Conservation (phyloP, 1,284 basidiomycete species). For the Megacollybia platyphylla region DNA sequence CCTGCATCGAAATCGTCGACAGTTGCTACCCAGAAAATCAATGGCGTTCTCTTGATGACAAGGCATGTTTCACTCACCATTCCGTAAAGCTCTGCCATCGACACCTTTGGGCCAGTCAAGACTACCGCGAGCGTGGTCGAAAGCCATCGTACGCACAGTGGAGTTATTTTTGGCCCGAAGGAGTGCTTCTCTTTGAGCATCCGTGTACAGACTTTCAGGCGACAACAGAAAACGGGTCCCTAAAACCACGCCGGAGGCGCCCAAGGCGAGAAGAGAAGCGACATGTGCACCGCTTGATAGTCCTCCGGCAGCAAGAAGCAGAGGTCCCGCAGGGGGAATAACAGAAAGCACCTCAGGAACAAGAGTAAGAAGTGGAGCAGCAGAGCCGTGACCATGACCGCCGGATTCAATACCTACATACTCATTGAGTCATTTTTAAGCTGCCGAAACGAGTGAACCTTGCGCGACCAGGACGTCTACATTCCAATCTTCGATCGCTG, state of each 20-base stretch:
- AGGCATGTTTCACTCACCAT: constrained; percentile 21
- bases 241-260: constrained; percentile 51
- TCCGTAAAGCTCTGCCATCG: constrained; percentile 49
- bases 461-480: constrained; percentile 66
- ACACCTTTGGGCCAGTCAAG: constrained; percentile 56
- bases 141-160: constrained; percentile 53
- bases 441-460: constrained; percentile 27
- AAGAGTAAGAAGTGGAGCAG: constrained; percentile 46
- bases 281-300: constrained; percentile 45
- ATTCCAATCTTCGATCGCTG: constrained; percentile 47
- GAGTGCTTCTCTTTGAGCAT: constrained; percentile 42
- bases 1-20: constrained; percentile 47
- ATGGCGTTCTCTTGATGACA: constrained; percentile 1
- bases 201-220: constrained; percentile 48
- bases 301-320: constrained; percentile 54
- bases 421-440: neutral
- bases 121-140: constrained; percentile 48
- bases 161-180: constrained; percentile 30
- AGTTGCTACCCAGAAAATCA: constrained; percentile 21
- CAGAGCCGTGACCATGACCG: constrained; percentile 48
- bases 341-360: constrained; percentile 41
- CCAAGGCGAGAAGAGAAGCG: constrained; percentile 51
- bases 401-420: constrained; percentile 58
- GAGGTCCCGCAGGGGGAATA: constrained; percentile 28
- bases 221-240: constrained; percentile 66